Evolutionary conservation across 352 stramenopile species (phyloP).

Genomic region (Globisporangium mamillatum): DNA sequence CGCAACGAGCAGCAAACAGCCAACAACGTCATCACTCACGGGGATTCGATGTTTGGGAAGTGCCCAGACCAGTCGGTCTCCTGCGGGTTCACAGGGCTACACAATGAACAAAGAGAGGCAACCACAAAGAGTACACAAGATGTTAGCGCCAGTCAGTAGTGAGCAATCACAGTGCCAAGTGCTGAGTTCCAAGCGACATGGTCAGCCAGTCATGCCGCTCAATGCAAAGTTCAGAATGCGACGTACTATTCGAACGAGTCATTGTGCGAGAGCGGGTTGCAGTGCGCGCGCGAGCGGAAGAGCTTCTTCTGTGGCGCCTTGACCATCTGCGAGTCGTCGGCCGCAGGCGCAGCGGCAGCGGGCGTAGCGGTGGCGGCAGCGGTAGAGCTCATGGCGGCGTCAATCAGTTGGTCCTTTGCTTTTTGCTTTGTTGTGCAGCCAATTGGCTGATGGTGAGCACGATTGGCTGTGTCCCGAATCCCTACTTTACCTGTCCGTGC

Average conservation of each 20-base stretch:
- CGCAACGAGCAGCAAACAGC: neutral
- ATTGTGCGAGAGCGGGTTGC: slow-evolving; percentile 96
- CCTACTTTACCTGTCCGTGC: neutral
- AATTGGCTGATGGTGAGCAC: slow-evolving; percentile 13
- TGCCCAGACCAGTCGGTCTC: slow-evolving; percentile 93
- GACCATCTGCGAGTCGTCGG: slow-evolving; percentile 24
- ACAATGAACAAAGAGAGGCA: neutral
- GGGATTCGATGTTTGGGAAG: slow-evolving; percentile 86
- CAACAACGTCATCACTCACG: slow-evolving; percentile 32
- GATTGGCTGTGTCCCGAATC: slow-evolving; percentile 11
- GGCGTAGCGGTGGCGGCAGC: neutral
- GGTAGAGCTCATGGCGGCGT: slow-evolving; percentile 11
- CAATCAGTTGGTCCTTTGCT: neutral
- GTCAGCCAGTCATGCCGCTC: neutral
- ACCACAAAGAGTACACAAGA: neutral
- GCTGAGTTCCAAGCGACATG: neutral
- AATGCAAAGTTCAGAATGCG: neutral
- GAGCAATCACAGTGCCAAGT: too few species aligned
- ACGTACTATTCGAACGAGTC: slow-evolving; percentile 94
- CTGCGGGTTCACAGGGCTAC: slow-evolving; percentile 76
- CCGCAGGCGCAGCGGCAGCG: slow-evolving; percentile 12
- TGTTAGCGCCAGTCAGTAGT: neutral
- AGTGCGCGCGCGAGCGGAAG: slow-evolving; percentile 95
- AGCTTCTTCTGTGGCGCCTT: slow-evolving; percentile 94
- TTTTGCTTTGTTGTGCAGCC: neutral